phyloP scores from a whole-genome alignment of 305 asterid species.

The Nicotiana rustica region DNA sequence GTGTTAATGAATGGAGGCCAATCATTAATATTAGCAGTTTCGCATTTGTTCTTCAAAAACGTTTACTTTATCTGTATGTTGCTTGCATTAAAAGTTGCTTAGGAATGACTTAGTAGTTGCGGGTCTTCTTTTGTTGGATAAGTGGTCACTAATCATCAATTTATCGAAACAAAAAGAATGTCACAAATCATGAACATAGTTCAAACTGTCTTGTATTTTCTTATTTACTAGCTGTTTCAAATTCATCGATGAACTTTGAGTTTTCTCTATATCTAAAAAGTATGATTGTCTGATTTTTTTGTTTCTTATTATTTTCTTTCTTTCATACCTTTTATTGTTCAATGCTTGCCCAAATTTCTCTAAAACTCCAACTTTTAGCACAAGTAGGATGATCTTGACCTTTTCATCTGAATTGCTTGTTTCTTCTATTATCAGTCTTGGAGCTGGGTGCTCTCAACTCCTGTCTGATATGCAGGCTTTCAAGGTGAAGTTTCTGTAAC shows the following conservation, averaged over 20 bases:
- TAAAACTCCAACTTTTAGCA: constrained; percentile 12
- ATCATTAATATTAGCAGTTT: not conserved
- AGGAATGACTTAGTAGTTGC: not conserved
- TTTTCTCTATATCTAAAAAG: not conserved
- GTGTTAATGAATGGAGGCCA: not conserved
- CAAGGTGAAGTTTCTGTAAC: constrained; percentile 70
- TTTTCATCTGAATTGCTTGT: constrained; percentile 47
- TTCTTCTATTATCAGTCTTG: constrained; percentile 70
- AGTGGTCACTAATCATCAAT: constrained; percentile 13
- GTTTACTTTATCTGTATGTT: not conserved
- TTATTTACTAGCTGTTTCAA: not conserved
- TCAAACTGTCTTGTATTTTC: not conserved
- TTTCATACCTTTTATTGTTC: not conserved
- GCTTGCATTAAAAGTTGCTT: constrained; percentile 7
- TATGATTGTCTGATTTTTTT: constrained; percentile 9
- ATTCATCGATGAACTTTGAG: not conserved
- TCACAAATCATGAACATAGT: not conserved
- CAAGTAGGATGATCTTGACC: constrained; percentile 32
- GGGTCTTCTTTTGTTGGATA: not conserved
- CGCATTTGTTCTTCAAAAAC: not conserved
- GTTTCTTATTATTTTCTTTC: not conserved
- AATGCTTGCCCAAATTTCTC: not conserved
- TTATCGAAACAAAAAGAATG: not conserved
- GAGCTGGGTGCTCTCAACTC: constrained; percentile 99
- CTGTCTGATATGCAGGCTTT: constrained; percentile 99